A percentile compares a stretch with the other conserved stretches of the same genome.
Conservation (phyloP, 148 eudicot species). For the Nyssa sinensis region DNA sequence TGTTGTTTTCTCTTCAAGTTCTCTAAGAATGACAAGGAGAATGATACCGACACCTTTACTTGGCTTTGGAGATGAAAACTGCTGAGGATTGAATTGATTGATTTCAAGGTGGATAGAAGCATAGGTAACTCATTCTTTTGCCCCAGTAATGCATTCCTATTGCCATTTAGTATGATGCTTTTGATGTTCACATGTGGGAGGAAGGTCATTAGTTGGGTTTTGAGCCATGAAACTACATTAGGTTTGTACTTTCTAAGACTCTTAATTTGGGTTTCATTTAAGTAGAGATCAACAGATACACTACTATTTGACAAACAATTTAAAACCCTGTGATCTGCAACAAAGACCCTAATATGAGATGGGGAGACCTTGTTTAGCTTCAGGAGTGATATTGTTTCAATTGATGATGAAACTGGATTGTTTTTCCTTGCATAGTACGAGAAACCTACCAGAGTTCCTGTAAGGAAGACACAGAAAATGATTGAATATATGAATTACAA, state of each 20-base stretch:
- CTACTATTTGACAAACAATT: conserved; percentile 14
- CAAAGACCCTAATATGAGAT: conserved; percentile 23
- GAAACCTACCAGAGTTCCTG: conserved; percentile 26
- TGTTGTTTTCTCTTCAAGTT: conserved; percentile 14
- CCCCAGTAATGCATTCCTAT: background rate
- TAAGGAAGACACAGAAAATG: background rate
- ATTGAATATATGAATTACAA: background rate
- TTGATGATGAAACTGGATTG: conserved; percentile 1
- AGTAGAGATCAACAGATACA: conserved; percentile 17
- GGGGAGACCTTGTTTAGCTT: conserved; percentile 13
- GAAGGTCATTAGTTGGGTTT: conserved; percentile 16
- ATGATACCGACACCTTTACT: conserved; percentile 14
- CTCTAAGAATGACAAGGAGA: conserved; percentile 16
- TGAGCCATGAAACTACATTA: conserved; percentile 14
- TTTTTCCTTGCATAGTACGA: conserved; percentile 23
- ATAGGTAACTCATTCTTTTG: conserved; percentile 9
- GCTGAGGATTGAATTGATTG: conserved; percentile 14
- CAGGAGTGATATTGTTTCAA: conserved; percentile 13
- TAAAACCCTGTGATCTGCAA: conserved; percentile 18
- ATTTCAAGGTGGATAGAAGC: conserved; percentile 20
- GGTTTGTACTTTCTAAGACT: conserved; percentile 5
- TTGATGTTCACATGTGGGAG: conserved; percentile 14
- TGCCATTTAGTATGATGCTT: conserved; percentile 14
- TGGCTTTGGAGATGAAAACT: conserved; percentile 8
- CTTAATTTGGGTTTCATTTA: conserved; percentile 10